Base-by-base conservation (phyloP, 208 protist genomes). In the Acanthamoeba triangularis region DNA sequence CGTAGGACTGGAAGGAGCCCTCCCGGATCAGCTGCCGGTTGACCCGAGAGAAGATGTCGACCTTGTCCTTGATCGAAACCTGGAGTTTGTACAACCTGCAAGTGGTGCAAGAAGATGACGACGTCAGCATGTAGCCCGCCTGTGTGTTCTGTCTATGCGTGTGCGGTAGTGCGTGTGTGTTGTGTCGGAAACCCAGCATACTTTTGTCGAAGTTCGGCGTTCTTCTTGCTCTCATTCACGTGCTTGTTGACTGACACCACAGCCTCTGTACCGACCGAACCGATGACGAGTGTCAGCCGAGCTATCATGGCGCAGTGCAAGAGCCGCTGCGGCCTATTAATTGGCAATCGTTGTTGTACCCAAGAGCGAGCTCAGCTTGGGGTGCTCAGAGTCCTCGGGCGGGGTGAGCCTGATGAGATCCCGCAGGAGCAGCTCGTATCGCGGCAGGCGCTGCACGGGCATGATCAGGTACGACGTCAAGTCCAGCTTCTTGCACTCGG, bases 221-320 rank as follows among this genome's bases (percentile, higher is more conserved):
- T 65, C 59, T 65, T 65, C 72, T 80, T 80, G 72, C 72, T 80
- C 72, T 80, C 72, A 30, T 80, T 80, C 37, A 80, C 72, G 8
- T 80, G n/a, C 41, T 41, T 18, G 72, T 80, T 80, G 23, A 80
- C 72, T 1, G 1, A 11, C 16, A 30, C 72, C 13, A 80, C 72
- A 23, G 72, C 41, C 72, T 80, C 72, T 49, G 41, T 41, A 41
- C 37, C 37, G 3, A 41, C 37, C 37, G 37, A 41, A 41, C 37
- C 37, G 37, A 41, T 3, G 37, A 41, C 3, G 37, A 41, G 37
- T 41, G 37, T 4, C 37, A 41, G 37, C 37, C 37, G 37, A 41
- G 37, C n/a, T n/a, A n/a, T n/a, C n/a, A n/a, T n/a, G n/a, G n/a
- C n/a, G n/a, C n/a, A n/a, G n/a, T n/a, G n/a, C n/a, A n/a, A n/a